Evolutionary conservation across 2,329 filamentous ascomycete species (phyloP).

Genomic region (Talaromyces sp.): DNA sequence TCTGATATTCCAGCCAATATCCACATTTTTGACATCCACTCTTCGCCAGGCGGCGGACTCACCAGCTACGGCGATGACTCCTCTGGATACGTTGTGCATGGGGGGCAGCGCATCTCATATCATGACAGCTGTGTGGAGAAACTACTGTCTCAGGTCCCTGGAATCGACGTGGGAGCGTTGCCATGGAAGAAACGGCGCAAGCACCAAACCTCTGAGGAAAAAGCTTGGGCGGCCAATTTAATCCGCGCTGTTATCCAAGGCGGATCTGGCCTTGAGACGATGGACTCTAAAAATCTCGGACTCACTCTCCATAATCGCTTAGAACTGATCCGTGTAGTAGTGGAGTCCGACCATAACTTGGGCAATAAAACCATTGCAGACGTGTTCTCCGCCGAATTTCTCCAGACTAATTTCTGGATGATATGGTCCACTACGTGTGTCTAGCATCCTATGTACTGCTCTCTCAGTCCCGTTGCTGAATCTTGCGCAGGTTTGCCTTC

Average conservation of each 20-base stretch:
- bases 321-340: constrained; percentile 14
- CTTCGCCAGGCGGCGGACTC: constrained; percentile 26
- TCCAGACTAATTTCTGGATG: constrained; percentile 19
- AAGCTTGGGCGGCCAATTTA: not conserved
- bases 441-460: not conserved
- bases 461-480: not conserved
- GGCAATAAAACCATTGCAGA: constrained; percentile 26
- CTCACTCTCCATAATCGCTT: constrained; percentile 16
- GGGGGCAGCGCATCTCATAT: constrained; percentile 28
- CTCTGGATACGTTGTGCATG: constrained; percentile 30
- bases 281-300: not conserved
- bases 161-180: not conserved
- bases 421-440: constrained; percentile 19
- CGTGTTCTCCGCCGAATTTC: constrained; percentile 16
- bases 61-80: constrained; percentile 21
- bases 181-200: constrained; percentile 8
- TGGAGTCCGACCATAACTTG: constrained; percentile 17
- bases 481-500: constrained; percentile 13
- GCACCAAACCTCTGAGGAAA: constrained; percentile 1
- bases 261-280: not conserved
- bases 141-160: constrained; percentile 27
- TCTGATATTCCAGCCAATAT: constrained; percentile 28
- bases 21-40: constrained; percentile 29
- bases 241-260: not conserved
- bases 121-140: constrained; percentile 30